A percentile compares a stretch with the other conserved stretches of the same genome.
phyloP scores from a whole-genome alignment of 202 grass and related monocot species.

The Tripidium arundinaceum region DNA sequence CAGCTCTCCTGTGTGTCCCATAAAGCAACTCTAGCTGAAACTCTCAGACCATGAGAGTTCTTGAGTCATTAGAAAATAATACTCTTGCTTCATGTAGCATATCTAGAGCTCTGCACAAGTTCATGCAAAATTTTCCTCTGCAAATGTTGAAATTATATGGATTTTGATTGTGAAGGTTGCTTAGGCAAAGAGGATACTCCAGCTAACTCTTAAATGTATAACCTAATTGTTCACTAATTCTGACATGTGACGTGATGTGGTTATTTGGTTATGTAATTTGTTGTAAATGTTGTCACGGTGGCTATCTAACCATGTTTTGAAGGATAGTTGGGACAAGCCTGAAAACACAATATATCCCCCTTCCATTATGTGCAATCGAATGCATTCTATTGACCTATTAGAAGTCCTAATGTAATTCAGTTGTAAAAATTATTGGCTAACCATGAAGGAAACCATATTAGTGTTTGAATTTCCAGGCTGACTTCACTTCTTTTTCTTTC shows the following conservation, averaged over 20 bases:
- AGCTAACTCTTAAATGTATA: background rate
- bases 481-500: background rate
- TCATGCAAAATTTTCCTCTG: background rate
- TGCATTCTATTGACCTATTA: constrained; percentile 11
- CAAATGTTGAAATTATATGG: background rate
- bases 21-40: background rate
- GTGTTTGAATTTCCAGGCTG: constrained; percentile 15
- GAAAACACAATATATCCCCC: background rate
- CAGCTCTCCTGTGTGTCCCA: too few species aligned
- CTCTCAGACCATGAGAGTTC: background rate
- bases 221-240: background rate
- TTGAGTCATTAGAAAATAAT: background rate
- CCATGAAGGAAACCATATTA: background rate
- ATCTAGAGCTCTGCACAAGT: background rate
- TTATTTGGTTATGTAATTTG: background rate
- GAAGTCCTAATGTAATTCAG: background rate
- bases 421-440: constrained; percentile 2
- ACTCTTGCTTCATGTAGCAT: background rate
- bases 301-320: background rate
- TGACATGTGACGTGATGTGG: background rate
- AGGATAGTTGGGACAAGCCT: background rate
- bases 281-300: background rate
- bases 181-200: background rate
- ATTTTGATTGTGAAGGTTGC: background rate
- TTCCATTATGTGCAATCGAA: background rate